phyloP scores from a whole-genome alignment of 148 eudicot species.

The Dianthus caryophyllus region DNA sequence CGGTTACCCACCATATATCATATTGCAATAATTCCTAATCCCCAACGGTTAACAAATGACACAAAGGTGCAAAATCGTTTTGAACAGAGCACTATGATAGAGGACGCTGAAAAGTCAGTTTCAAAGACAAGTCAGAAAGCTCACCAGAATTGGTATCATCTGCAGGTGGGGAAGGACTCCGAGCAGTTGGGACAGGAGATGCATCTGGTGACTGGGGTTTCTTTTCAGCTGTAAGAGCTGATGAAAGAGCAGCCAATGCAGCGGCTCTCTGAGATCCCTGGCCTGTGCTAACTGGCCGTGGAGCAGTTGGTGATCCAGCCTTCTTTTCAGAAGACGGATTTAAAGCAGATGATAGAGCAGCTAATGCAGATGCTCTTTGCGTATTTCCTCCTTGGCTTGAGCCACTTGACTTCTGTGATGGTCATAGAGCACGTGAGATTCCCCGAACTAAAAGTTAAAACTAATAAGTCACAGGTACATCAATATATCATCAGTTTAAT shows the following conservation, averaged over 20 bases:
- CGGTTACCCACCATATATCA: not conserved
- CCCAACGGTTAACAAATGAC: not conserved
- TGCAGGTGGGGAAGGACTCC: conserved; percentile 54
- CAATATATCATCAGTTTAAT: not conserved
- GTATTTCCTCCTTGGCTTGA: conserved; percentile 71
- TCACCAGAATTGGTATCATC: conserved; percentile 58
- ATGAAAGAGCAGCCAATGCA: conserved; percentile 93
- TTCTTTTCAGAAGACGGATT: conserved; percentile 44
- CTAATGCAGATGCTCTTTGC: conserved; percentile 31
- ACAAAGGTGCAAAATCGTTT: not conserved
- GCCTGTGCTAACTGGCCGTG: conserved; percentile 40
- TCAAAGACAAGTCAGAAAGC: not conserved
- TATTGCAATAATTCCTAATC: not conserved
- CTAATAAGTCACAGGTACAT: not conserved
- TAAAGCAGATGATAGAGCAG: conserved; percentile 81
- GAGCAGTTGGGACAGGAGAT: conserved; percentile 55
- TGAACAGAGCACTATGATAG: not conserved
- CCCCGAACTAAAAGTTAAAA: not conserved
- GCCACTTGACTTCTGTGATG: conserved; percentile 40
- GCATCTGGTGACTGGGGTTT: conserved; percentile 45
- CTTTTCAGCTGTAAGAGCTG: conserved; percentile 89
- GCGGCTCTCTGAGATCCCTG: conserved; percentile 92
- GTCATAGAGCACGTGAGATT: conserved; percentile 1
- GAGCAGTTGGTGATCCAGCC: conserved; percentile 25
- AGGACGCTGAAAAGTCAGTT: not conserved